Evolutionary conservation across 1,139 yeast genomes (phyloP).

Genomic region (Blastobotrys aristatus): DNA sequence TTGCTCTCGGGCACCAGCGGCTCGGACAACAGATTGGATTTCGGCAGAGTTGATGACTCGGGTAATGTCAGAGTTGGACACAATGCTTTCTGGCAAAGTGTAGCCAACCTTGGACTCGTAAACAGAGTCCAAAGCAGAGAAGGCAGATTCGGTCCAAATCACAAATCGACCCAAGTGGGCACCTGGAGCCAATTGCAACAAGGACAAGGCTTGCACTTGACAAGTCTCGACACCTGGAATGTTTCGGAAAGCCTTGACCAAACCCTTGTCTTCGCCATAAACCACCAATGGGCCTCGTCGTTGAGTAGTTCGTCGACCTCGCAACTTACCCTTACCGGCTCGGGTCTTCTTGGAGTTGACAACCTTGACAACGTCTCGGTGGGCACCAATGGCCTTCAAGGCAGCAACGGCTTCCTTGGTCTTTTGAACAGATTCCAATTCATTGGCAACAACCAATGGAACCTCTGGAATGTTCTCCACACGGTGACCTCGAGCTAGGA

Average conservation of each 20-base stretch:
- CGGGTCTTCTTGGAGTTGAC: conserved; percentile 97
- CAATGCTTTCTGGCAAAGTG: conserved; percentile 90
- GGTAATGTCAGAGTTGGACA: conserved; percentile 93
- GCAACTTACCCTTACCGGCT: conserved; percentile 99
- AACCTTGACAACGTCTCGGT: conserved; percentile 97
- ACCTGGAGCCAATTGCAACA: conserved; percentile 99
- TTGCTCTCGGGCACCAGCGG: conserved; percentile 91
- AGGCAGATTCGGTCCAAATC: conserved; percentile 99
- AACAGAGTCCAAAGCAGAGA: conserved; percentile 92
- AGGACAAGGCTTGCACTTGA: conserved; percentile 86
- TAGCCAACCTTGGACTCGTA: conserved; percentile 95
- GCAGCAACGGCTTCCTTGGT: conserved; percentile 99
- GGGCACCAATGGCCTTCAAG: conserved; percentile 98
- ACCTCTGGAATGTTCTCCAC: conserved; percentile 97
- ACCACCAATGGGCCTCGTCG: conserved; percentile 99
- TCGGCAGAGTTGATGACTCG: conserved; percentile 99
- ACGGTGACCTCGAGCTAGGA: conserved; percentile 99
- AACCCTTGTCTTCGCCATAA: conserved; percentile 96
- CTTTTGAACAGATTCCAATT: conserved; percentile 87
- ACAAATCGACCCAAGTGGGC: conserved; percentile 99
- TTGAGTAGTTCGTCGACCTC: conserved; percentile 99
- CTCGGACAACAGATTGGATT: conserved; percentile 95
- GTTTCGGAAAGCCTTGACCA: conserved; percentile 98
- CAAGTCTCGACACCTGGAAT: conserved; percentile 99
- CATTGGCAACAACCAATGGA: conserved; percentile 95